Percentiles rank a stretch among this genome's conserved stretches.
Evolutionary conservation across 1,284 basidiomycete genomes (phyloP).

Genomic region (Irpex lacteus): DNA sequence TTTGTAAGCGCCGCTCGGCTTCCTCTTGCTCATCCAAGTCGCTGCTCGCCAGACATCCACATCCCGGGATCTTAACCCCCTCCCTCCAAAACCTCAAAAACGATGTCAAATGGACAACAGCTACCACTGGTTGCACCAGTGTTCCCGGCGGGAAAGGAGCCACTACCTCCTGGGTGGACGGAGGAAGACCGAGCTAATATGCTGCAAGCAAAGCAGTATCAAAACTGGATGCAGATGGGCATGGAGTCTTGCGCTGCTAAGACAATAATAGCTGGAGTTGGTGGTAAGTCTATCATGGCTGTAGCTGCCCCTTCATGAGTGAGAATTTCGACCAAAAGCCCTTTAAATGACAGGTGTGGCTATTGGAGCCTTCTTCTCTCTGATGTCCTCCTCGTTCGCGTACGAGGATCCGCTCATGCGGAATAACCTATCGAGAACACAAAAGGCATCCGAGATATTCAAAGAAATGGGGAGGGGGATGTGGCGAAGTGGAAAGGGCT

Average conservation of each 20-base stretch:
- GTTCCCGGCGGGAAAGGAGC: constrained; percentile 66
- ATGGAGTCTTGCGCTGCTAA: constrained; percentile 89
- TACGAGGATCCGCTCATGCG: constrained; percentile 92
- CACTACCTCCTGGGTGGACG: constrained; percentile 77
- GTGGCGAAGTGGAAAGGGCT: constrained; percentile 89
- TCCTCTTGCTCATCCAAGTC: background rate
- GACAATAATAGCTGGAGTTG: constrained; percentile 74
- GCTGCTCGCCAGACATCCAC: background rate
- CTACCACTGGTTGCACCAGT: constrained; percentile 43
- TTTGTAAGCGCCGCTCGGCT: background rate
- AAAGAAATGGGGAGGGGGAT: constrained; percentile 94
- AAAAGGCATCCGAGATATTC: constrained; percentile 86
- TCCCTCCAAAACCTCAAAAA: background rate
- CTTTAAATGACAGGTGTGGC: constrained; percentile 67
- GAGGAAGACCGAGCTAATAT: constrained; percentile 76
- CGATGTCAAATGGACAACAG: constrained; percentile 18
- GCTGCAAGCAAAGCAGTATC: constrained; percentile 73
- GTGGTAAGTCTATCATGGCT: constrained; percentile 51
- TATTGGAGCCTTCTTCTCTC: constrained; percentile 92
- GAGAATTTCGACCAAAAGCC: constrained; percentile 24
- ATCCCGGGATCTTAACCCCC: background rate
- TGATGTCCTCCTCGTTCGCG: constrained; percentile 94
- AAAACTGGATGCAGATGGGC: constrained; percentile 62
- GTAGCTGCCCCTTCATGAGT: background rate
- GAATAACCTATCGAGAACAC: constrained; percentile 60